Evolutionary conservation across 2,329 filamentous ascomycete species (phyloP).

Genomic region (Chaetoscypha palmicola): DNA sequence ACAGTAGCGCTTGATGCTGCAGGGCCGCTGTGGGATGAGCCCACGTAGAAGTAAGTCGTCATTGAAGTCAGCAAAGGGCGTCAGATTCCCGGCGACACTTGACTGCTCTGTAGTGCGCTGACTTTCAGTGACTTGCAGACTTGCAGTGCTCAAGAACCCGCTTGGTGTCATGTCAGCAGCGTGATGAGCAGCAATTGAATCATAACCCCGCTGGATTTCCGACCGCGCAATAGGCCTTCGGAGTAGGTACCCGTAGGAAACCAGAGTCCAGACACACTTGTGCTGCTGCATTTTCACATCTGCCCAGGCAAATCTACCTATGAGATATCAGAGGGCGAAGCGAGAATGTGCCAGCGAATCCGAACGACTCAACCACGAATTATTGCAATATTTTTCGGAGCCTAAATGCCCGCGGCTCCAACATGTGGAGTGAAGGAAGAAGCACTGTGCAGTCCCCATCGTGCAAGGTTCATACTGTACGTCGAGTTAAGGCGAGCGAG

Average conservation of each 20-base stretch:
- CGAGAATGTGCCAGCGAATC: not conserved
- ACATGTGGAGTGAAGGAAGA: not conserved
- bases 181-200: too few relatives aligned
- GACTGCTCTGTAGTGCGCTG: not conserved
- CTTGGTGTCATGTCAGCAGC: constrained; percentile 8
- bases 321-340: not conserved
- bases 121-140: not conserved
- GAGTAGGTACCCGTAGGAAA: not conserved
- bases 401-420: constrained; percentile 10
- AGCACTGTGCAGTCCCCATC: not conserved
- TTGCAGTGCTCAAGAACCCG: constrained; percentile 5
- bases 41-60: constrained; percentile 1
- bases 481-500: not conserved
- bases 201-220: too few relatives aligned
- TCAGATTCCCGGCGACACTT: not conserved
- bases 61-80: not conserved
- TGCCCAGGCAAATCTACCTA: too few relatives aligned
- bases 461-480: not conserved
- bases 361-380: not conserved
- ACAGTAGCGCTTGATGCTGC: not conserved
- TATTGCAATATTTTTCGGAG: constrained; percentile 1
- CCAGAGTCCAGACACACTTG: not conserved
- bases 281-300: too few relatives aligned
- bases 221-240: too few relatives aligned
- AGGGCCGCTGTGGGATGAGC: not conserved